phyloP scores from a whole-genome alignment of 2,329 filamentous ascomycete genomes.

The Aspergillus novoparasiticus region DNA sequence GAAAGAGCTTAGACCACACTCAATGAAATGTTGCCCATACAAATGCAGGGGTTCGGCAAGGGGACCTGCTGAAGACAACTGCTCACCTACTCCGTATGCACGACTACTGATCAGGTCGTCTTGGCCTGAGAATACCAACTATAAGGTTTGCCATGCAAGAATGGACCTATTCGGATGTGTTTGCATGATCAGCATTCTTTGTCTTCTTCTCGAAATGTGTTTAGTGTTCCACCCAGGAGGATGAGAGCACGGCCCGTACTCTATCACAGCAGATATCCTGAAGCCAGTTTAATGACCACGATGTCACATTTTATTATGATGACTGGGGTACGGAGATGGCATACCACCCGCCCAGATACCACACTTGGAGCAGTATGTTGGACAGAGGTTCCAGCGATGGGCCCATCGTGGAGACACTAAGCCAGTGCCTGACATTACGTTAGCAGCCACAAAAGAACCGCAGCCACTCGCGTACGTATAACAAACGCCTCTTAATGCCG shows the following conservation, averaged over 20 bases:
- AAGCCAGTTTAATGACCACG: not conserved
- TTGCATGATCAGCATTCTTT: not conserved
- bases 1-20: not conserved
- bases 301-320: not conserved
- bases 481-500: not conserved
- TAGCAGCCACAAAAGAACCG: not conserved
- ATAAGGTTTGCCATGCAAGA: not conserved
- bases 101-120: not conserved
- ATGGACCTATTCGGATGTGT: not conserved
- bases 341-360: not conserved
- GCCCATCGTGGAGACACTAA: not conserved
- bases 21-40: too few relatives aligned
- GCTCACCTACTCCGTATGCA: not conserved
- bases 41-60: not conserved
- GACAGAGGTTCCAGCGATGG: not conserved
- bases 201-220: not conserved
- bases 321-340: not conserved
- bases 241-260: not conserved
- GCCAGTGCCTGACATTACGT: not conserved
- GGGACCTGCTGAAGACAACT: not conserved
- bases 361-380: slow-evolving; percentile 21
- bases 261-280: not conserved
- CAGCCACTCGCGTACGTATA: not conserved
- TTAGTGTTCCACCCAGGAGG: not conserved
- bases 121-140: not conserved